A percentile compares a stretch with the other conserved stretches of the same genome.
Conservation (phyloP, 306 rosid genomes). For the Abrus pulchellus region DNA sequence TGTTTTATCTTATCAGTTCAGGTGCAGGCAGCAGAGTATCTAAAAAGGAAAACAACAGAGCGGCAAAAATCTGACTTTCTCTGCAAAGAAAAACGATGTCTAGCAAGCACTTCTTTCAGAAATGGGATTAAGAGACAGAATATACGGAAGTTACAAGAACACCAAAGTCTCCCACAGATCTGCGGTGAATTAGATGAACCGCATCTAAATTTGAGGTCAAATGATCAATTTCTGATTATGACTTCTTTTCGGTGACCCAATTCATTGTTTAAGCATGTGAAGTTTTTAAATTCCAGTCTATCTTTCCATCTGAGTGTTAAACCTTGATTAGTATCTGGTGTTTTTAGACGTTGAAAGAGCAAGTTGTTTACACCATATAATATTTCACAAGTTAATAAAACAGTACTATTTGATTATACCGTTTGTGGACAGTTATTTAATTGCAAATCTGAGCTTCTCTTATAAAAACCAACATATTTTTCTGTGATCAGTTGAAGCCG, state of each 20-base stretch:
- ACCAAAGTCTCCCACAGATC: slow-evolving; percentile 52
- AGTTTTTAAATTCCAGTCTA: slow-evolving; percentile 16
- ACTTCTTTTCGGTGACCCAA: neutral
- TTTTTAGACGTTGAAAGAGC: neutral
- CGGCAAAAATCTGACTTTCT: slow-evolving; percentile 40
- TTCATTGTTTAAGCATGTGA: slow-evolving; percentile 32
- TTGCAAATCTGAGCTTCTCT: slow-evolving; percentile 36
- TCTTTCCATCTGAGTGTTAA: slow-evolving; percentile 39
- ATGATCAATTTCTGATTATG: slow-evolving; percentile 7
- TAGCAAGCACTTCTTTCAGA: slow-evolving; percentile 76
- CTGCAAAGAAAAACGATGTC: slow-evolving; percentile 51
- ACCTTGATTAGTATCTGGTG: slow-evolving; percentile 32
- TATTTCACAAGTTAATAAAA: slow-evolving; percentile 23
- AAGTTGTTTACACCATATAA: neutral
- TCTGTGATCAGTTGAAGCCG: slow-evolving; percentile 19
- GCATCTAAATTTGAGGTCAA: slow-evolving; percentile 49
- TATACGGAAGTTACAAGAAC: slow-evolving; percentile 59
- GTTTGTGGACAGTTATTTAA: slow-evolving; percentile 13
- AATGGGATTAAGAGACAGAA: slow-evolving; percentile 77
- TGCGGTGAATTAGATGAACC: slow-evolving; percentile 40
- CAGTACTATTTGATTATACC: slow-evolving; percentile 3
- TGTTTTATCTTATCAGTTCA: slow-evolving; percentile 67
- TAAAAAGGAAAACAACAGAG: slow-evolving; percentile 62
- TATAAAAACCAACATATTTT: slow-evolving; percentile 3
- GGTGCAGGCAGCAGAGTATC: slow-evolving; percentile 77